phyloP scores from a whole-genome alignment of 495 filamentous ascomycete species.

The Cetradonia linearis region DNA sequence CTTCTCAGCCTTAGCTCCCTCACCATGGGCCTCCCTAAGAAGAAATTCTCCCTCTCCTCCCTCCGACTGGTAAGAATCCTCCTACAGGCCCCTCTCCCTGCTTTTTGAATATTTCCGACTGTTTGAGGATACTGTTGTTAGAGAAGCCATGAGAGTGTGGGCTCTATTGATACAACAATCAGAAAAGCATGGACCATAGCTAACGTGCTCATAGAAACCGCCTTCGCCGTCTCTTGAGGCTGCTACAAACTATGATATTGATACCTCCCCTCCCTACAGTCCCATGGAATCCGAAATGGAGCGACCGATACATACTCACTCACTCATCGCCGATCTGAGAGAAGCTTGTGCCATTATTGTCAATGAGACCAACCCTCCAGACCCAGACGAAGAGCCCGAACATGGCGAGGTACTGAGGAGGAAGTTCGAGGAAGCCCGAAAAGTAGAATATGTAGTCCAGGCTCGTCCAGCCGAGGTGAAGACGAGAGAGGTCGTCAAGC shows the following conservation, averaged over 20 bases:
- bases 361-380: conserved; percentile 23
- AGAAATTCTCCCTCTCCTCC: conserved; percentile 23
- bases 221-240: conserved; percentile 13
- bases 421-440: conserved; percentile 19
- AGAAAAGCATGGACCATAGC: conserved; percentile 4
- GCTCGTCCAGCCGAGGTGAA: conserved; percentile 17
- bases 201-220: conserved; percentile 15
- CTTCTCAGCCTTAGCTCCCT: conserved; percentile 4
- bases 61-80: conserved; percentile 18
- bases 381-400: conserved; percentile 24
- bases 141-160: not conserved
- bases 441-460: conserved; percentile 13
- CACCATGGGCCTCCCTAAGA: conserved; percentile 19
- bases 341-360: conserved; percentile 24
- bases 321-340: conserved; percentile 18
- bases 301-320: conserved; percentile 17
- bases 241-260: conserved; percentile 20
- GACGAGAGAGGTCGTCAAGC: conserved; percentile 12
- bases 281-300: conserved; percentile 25
- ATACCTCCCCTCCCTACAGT: conserved; percentile 26
- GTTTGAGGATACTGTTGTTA: not conserved
- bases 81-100: not conserved
- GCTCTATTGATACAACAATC: not conserved
- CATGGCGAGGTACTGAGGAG: conserved; percentile 20
- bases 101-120: not conserved